Percentiles rank a stretch among this genome's conserved stretches.
These are phyloP conservation scores for Neurospora sp. DNA, from an alignment of 495 filamentous ascomycete genomes.

Conservation along the genomic window DNA sequence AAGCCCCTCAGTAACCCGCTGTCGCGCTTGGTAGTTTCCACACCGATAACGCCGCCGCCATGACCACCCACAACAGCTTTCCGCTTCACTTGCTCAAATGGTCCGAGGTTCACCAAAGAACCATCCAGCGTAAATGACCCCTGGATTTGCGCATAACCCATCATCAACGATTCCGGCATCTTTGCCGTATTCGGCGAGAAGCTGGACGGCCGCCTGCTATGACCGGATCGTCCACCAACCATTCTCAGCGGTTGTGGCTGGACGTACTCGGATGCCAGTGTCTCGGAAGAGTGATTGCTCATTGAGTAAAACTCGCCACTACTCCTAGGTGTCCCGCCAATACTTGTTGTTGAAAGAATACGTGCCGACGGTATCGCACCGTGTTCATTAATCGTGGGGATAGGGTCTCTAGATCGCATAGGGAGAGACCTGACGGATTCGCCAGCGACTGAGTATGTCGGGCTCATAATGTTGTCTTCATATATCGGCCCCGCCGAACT, in stretches of 20 bases:
- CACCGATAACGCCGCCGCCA: slow-evolving; percentile 69
- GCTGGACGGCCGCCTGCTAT: slow-evolving; percentile 54
- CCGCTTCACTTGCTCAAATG: slow-evolving; percentile 90
- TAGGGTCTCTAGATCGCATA: slow-evolving; percentile 25
- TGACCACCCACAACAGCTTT: slow-evolving; percentile 86
- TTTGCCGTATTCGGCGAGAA: slow-evolving; percentile 38
- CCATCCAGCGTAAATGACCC: slow-evolving; percentile 88
- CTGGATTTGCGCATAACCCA: slow-evolving; percentile 95
- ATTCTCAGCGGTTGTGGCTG: slow-evolving; percentile 44
- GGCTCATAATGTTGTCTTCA: slow-evolving; percentile 23
- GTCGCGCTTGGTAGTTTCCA: slow-evolving; percentile 65
- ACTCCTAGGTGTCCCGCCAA: slow-evolving; percentile 62
- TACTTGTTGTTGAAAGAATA: slow-evolving; percentile 63
- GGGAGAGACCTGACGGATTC: slow-evolving; percentile 22
- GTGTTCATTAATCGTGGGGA: slow-evolving; percentile 43
- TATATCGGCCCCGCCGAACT: slow-evolving; percentile 7
- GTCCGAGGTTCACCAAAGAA: slow-evolving; percentile 77
- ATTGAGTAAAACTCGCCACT: slow-evolving; percentile 91
- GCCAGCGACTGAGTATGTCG: slow-evolving; percentile 21
- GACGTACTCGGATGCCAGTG: slow-evolving; percentile 82
- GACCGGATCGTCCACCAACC: slow-evolving; percentile 39
- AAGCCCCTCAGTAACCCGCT: slow-evolving; percentile 75
- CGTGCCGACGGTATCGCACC: slow-evolving; percentile 50
- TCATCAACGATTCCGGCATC: slow-evolving; percentile 72
- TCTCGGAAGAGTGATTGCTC: slow-evolving; percentile 90